A percentile compares a stretch with the other conserved stretches of the same genome.
phyloP scores from a whole-genome alignment of 2,329 filamentous ascomycete species.

The Penicillium occitanis region DNA sequence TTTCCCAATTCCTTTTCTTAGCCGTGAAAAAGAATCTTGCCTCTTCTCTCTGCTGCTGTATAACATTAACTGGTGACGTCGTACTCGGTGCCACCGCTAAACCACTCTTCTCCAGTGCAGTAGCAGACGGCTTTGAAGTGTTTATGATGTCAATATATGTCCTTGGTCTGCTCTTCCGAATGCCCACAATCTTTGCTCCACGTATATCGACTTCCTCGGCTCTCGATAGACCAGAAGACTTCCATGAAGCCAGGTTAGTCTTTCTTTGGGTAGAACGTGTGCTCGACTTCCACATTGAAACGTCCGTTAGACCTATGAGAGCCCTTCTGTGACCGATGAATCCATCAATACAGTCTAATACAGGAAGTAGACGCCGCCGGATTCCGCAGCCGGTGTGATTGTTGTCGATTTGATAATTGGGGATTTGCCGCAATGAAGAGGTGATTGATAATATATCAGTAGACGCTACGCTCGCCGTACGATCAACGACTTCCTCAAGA shows the following conservation, averaged over 20 bases:
- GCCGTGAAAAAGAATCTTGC: slow-evolving; percentile 38
- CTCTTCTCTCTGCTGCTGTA: slow-evolving; percentile 31
- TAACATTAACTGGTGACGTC: slow-evolving; percentile 10
- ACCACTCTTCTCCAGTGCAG: slow-evolving; percentile 27
- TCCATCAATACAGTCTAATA: slow-evolving; percentile 40
- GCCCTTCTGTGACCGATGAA: slow-evolving; percentile 36
- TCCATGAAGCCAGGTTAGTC: slow-evolving; percentile 22
- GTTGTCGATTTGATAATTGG: slow-evolving; percentile 45
- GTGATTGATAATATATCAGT: slow-evolving; percentile 35
- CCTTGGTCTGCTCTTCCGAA: slow-evolving; percentile 14
- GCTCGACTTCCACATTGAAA: slow-evolving; percentile 23
- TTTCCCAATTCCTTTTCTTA: slow-evolving; percentile 36
- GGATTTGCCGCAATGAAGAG: slow-evolving; percentile 40
- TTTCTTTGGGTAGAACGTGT: not conserved
- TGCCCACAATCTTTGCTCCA: slow-evolving; percentile 21
- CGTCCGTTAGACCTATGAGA: slow-evolving; percentile 31
- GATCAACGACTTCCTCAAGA: not conserved
- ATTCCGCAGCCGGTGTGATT: slow-evolving; percentile 45
- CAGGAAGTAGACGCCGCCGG: slow-evolving; percentile 40
- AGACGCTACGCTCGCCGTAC: not conserved
- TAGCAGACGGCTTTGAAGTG: slow-evolving; percentile 31
- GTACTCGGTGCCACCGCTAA: slow-evolving; percentile 11
- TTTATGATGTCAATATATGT: slow-evolving; percentile 14
- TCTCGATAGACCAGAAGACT: slow-evolving; percentile 20
- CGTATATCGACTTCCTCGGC: slow-evolving; percentile 23